Evolutionary conservation across 2,329 filamentous ascomycete species (phyloP), one percentile per base, ranked within the genome.

Genomic region (Grosmannia serpens): DNA sequence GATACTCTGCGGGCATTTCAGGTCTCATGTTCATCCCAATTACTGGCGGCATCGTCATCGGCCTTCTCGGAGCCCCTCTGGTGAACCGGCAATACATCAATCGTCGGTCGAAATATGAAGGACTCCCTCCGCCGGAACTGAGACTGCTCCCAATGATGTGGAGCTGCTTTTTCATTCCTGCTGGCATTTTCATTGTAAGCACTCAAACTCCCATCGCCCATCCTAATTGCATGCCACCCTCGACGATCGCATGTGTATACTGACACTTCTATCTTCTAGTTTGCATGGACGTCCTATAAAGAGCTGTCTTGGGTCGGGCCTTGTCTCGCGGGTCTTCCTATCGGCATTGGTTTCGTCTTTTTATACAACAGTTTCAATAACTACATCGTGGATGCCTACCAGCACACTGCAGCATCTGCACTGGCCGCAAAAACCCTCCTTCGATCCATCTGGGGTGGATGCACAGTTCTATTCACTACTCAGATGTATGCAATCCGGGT

Each of bases 391-490:
- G 84, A 88, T 59, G 76, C 78, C 2, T 77, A 74, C 59, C 70
- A 71, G 24, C 62, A 73, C 50, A 77, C 75, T 58, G 73, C 76
- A 5, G 76, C 76, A n/a, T 74, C 70, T 1, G 75, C 76, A 0
- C 77, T 87, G 1, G 85, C 86, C 0, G 84, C 84, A 1, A 85
- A 77, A 61, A 81, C 82, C 0, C 77, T 87, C 0, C 69, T 86
- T 11, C 71, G 84, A 17, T 75, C 71, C 7, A 67, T 85, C 0
- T 67, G 77, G 58, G 81, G 78, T 20, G 78, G 75, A 0, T 68
- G 79, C n/a, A 68, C 83, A 3, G 80, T 80, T 1, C 68, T 84
- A 15, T 73, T 73, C 29, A 65, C 63, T 10, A 66, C 76, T n/a
- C 67, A 69, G 27, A 68, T 71, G 66, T 69, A 69, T 33, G 59